Percentiles rank a stretch among this genome's conserved stretches.
These are phyloP conservation scores for Pelargonium nanum DNA, from an alignment of 345 rosid species.

Conservation along the genomic window DNA sequence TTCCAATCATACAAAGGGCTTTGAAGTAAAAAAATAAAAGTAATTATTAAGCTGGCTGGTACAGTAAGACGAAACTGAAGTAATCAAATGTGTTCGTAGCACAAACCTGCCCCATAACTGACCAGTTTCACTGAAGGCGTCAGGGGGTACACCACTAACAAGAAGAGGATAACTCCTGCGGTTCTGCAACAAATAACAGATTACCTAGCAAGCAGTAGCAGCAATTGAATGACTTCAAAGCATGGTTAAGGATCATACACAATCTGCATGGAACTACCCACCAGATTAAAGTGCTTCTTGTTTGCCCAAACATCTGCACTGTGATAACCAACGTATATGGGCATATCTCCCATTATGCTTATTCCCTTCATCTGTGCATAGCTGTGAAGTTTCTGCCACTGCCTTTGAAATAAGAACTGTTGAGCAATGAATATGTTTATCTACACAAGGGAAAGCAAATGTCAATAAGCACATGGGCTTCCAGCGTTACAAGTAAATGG, in stretches of 20 bases:
- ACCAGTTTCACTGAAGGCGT: constrained; percentile 92
- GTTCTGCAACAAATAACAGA: constrained; percentile 36
- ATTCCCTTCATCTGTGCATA: constrained; percentile 65
- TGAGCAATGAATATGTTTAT: constrained; percentile 77
- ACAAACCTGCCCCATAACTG: constrained; percentile 86
- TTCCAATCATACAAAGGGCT: constrained; percentile 97
- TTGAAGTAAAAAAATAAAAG: constrained; percentile 16
- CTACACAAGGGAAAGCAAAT: constrained; percentile 29
- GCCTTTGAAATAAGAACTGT: constrained; percentile 90
- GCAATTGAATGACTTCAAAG: constrained; percentile 5
- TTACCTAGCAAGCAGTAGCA: constrained; percentile 5
- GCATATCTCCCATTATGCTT: constrained; percentile 98
- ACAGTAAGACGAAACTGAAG: background rate
- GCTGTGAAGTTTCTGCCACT: constrained; percentile 74
- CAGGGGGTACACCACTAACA: constrained; percentile 95
- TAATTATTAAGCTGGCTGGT: constrained; percentile 8
- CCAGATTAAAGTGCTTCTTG: constrained; percentile 77
- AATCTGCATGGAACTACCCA: constrained; percentile 19
- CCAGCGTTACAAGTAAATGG: background rate
- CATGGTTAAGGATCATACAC: constrained; percentile 3
- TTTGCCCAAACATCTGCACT: constrained; percentile 99
- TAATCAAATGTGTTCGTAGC: background rate
- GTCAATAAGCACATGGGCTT: constrained; percentile 9
- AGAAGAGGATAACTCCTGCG: constrained; percentile 67
- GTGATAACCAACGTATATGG: constrained; percentile 89